Evolutionary conservation across 257 asterid genomes (phyloP), one percentile per base, ranked within the genome.

Genomic region (Nicotiana attenuata): DNA sequence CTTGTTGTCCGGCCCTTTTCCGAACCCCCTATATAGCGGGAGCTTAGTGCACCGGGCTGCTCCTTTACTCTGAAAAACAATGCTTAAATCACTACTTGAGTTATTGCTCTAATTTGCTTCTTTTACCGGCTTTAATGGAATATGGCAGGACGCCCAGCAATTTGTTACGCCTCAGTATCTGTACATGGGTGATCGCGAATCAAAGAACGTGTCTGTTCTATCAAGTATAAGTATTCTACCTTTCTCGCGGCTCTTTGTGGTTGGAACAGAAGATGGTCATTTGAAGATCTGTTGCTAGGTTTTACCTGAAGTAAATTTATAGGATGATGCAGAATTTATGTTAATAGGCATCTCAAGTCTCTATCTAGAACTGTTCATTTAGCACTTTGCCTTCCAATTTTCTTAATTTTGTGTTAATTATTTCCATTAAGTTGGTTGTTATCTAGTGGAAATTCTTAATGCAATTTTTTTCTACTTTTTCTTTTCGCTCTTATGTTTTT

Each of bases 181-280:
- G 17, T 94, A 89, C 77, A 92, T 80, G 91, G 92, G 92, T 59
- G 95, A 94, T 87, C 90, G 95, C 55, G 97, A 96, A 82, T 87
- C 94, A 22, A 94, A 88, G 92, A 96, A 91, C 90, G 69, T 83
- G 92, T 92, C 97, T 64, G 86, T 82, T 64, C 83, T 94, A 80
- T 94, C 97, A 69, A 92, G 97, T 76, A 94, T 94, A 77, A 85
- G 86, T 65, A 89, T 94, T 79, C 85, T 96, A 64, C 99, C 98
- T 0, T 92, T 88, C 82, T 96, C 98, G 8, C 89, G 97, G 60
- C 94, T 96, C 82, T 94, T 92, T 86, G 93, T 96, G 24, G 92
- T 94, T n/a, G 98, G 99, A 75, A 94, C 98, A 5, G 99, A 96
- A 80, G 98, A 92, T 65, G 99, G 98, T 84, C 88, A 89, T 81